Base-by-base conservation (phyloP, 495 filamentous ascomycete species). In the Lentithecium fluviatile region DNA sequence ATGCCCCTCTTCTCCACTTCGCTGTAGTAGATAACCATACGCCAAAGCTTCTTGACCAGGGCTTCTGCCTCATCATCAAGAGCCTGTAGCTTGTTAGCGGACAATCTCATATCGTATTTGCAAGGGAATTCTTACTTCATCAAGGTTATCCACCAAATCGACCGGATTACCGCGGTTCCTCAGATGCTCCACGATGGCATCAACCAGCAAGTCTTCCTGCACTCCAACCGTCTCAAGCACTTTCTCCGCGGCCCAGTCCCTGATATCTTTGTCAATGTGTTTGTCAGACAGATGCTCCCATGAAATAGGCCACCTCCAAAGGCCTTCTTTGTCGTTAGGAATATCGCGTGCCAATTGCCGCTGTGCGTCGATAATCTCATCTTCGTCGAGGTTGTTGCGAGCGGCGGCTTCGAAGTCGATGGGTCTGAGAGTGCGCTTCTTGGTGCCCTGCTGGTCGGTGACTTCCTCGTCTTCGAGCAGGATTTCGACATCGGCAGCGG, bases 11-110 rank as follows among this genome's bases (percentile, higher is more conserved):
- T 96, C 83, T 96, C 94, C 68, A 85, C 88, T 76, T 98, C 94
- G 24, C 89, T 93, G 68, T 91, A 97, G 86, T 97, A 97, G 72
- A 97, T 96, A 49, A 96, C 83, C 91, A 97, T 95, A 45, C 94
- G 83, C 94, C 94, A 98, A 25, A 98, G 80, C 75, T 97, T 97
- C 82, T 88, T 93, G 19, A 97, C 94, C 64, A 98, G 76, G 10
- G 86, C 88, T 72, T 96, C 92, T 3, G 91, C 91, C 67, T 97
- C 95, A 70, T 98, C 94, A 71, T 96, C 94, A 58, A 98, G 74
- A 38, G 90, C 90, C 89, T 92, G 69, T 56, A 45, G 52, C 56
- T 11, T 24, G 59, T 83, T 71, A 81, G 76, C 65, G 72, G 17
- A 25, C 12, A 15, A 24, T 21, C 54, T 50, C 21, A 53, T 40